Evolutionary conservation across 768 basidiomycete genomes (phyloP).

Genomic region (Neoboletus magnificus): DNA sequence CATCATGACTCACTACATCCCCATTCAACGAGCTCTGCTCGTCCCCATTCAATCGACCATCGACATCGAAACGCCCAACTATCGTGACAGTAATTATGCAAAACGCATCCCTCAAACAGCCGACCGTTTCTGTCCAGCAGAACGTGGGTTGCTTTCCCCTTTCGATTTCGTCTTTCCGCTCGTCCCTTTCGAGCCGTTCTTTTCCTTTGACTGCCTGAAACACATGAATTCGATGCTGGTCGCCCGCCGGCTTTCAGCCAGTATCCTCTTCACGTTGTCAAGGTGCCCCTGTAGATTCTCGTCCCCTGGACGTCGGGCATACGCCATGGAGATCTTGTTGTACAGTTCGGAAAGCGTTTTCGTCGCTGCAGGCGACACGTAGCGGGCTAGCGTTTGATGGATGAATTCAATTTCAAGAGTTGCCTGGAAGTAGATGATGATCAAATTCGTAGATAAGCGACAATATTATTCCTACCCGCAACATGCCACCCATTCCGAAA

Average conservation of each 20-base stretch:
- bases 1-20: no score
- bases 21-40: no score
- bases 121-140: slow-evolving; percentile 21
- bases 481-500: slow-evolving; percentile 98
- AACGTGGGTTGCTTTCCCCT: slow-evolving; percentile 16
- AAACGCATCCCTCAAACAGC: neutral
- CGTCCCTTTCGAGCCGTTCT: slow-evolving; percentile 16
- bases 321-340: slow-evolving; percentile 91
- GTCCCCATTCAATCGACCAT: no score
- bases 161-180: slow-evolving; percentile 17
- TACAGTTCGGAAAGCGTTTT: slow-evolving; percentile 89
- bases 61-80: no score
- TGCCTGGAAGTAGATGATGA: slow-evolving; percentile 55
- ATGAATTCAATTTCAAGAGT: slow-evolving; percentile 99
- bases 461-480: slow-evolving; percentile 63
- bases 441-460: neutral
- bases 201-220: slow-evolving; percentile 71
- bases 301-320: slow-evolving; percentile 79
- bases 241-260: slow-evolving; percentile 82
- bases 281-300: slow-evolving; percentile 84
- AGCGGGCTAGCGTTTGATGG: slow-evolving; percentile 90
- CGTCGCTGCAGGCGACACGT: slow-evolving; percentile 78
- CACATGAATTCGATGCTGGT: slow-evolving; percentile 96
- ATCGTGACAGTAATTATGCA: neutral
- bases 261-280: slow-evolving; percentile 86